phyloP scores from a whole-genome alignment of 768 basidiomycete species.

The Mycena polygramma region DNA sequence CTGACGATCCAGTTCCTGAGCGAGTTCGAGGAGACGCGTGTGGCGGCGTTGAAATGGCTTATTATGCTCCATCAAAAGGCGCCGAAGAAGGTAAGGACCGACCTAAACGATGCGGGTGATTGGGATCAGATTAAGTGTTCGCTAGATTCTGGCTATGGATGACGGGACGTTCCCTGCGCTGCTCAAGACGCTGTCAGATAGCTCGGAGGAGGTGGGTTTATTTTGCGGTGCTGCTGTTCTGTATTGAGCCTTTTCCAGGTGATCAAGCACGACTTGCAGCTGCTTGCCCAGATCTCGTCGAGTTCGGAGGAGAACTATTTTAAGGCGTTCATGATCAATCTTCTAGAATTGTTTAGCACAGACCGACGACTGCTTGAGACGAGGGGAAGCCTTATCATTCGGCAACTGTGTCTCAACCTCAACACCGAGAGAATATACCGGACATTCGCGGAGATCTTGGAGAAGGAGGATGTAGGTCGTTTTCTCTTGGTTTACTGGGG shows the following conservation, averaged over 20 bases:
- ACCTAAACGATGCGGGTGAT: neutral
- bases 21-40: conserved; percentile 96
- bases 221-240: neutral
- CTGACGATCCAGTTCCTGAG: conserved; percentile 94
- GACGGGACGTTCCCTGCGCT: conserved; percentile 97
- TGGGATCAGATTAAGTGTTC: conserved; percentile 5
- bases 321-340: conserved; percentile 94
- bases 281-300: conserved; percentile 97
- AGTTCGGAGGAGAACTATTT: conserved; percentile 97
- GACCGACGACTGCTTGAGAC: conserved; percentile 91
- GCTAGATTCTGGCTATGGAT: conserved; percentile 93
- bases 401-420: conserved; percentile 93
- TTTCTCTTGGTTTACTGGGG: neutral
- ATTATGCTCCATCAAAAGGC: conserved; percentile 99
- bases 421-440: conserved; percentile 97
- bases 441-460: conserved; percentile 96
- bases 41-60: conserved; percentile 97
- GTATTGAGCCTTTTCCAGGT: conserved; percentile 62
- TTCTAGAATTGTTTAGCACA: conserved; percentile 95
- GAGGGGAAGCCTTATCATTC: conserved; percentile 94
- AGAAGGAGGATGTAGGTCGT: conserved; percentile 91
- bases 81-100: conserved; percentile 82
- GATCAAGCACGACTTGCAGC: conserved; percentile 95
- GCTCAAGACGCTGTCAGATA: conserved; percentile 95
- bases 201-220: conserved; percentile 86